Evolutionary conservation across 768 basidiomycete genomes (phyloP).

Genomic region (Goffeauzyma gilvescens): DNA sequence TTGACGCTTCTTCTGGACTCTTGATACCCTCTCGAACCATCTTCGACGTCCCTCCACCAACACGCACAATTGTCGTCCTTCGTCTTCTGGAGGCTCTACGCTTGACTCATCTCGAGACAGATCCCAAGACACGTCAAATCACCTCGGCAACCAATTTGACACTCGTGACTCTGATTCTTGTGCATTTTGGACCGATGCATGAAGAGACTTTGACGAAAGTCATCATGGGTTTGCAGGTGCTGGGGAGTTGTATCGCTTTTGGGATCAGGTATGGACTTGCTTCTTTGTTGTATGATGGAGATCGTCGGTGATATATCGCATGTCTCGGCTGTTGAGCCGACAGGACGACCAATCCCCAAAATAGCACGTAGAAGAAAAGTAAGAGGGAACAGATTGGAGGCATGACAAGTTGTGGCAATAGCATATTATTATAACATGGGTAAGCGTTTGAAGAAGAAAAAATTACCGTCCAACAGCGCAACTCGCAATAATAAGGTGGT

Average conservation of each 20-base stretch:
- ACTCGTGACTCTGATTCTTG: conserved; percentile 65
- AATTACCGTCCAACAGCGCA: too few species aligned
- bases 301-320: too few species aligned
- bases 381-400: too few species aligned
- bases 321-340: too few species aligned
- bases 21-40: conserved; percentile 54
- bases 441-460: too few species aligned
- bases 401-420: too few species aligned
- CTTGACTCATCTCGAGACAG: conserved; percentile 21
- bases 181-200: conserved; percentile 62
- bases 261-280: conserved; percentile 75
- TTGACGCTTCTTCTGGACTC: conserved; percentile 54
- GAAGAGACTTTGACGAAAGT: conserved; percentile 60
- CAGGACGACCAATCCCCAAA: too few species aligned
- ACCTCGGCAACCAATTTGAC: conserved; percentile 70
- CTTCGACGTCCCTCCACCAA: conserved; percentile 45
- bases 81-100: conserved; percentile 34
- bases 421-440: too few species aligned
- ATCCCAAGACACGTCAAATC: conserved; percentile 43
- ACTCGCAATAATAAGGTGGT: too few species aligned
- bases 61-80: conserved; percentile 41
- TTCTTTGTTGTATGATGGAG: conserved; percentile 75
- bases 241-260: conserved; percentile 66
- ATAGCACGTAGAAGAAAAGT: too few species aligned
- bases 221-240: conserved; percentile 57